These are phyloP conservation scores for Moesziomyces antarcticus DNA, from an alignment of 1,284 basidiomycete genomes.

Conservation along the genomic window DNA sequence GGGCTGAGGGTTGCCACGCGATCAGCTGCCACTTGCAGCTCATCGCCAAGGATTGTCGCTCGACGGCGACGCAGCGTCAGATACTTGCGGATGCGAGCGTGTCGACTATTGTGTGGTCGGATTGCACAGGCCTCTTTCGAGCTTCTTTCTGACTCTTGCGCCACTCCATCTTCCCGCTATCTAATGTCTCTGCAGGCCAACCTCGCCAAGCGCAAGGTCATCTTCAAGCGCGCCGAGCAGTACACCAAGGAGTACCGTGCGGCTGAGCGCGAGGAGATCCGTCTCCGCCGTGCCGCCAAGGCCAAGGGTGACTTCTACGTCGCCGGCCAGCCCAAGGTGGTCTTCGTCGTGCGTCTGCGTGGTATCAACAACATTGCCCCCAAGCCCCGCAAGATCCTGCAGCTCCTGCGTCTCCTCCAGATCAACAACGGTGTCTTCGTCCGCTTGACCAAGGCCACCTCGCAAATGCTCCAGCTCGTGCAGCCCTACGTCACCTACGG, in stretches of 20 bases:
- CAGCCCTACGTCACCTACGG: slow-evolving; percentile 92
- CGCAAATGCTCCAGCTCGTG: slow-evolving; percentile 96
- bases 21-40: slow-evolving; percentile 1
- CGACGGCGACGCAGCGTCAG: not conserved
- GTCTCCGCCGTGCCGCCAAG: slow-evolving; percentile 91
- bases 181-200: slow-evolving; percentile 74
- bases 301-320: slow-evolving; percentile 96
- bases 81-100: not conserved
- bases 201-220: slow-evolving; percentile 91
- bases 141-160: slow-evolving; percentile 20
- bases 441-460: slow-evolving; percentile 94
- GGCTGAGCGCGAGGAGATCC: slow-evolving; percentile 96
- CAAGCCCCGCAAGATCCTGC: slow-evolving; percentile 98
- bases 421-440: slow-evolving; percentile 99
- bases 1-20: slow-evolving; percentile 59
- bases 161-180: slow-evolving; percentile 1
- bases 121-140: not conserved
- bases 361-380: slow-evolving; percentile 99
- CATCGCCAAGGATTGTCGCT: not conserved
- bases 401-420: slow-evolving; percentile 96
- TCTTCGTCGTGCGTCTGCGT: slow-evolving; percentile 89
- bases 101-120: slow-evolving; percentile 3
- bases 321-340: slow-evolving; percentile 93
- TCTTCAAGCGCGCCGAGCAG: slow-evolving; percentile 99
- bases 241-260: slow-evolving; percentile 96